Base-by-base conservation (phyloP, 768 basidiomycete species). In the Gyrodon lividus region DNA sequence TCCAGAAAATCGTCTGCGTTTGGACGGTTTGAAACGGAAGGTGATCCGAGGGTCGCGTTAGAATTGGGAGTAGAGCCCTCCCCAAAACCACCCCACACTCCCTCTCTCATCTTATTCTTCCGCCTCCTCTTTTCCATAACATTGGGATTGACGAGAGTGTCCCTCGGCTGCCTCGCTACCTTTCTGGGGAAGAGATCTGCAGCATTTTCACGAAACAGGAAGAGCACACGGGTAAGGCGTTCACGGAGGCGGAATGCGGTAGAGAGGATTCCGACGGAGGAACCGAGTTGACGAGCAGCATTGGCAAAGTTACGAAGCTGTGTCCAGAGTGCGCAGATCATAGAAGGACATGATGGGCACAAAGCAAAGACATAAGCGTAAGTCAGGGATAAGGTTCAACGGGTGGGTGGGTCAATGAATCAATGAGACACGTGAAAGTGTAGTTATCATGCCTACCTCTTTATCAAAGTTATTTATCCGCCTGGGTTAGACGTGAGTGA, bases 291-390 rank as follows among this genome's bases (percentile, higher is more conserved):
- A 33, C 87, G 81, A 19, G 86, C 80, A 12, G 87, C 86, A 58
- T 88, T 87, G 33, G 84, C 81, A 63, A 89, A 89, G 64, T 85
- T 87, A 41, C 86, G 79, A 14, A 90, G 76, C 84, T 89, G 61
- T n/a, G 23, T 26, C 4, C 22, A 42, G 12, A 31, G 46, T n/a
- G 35, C n/a, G 14, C 24, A 19, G 31, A 28, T 49, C 31, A 6
- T 26, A 8, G n/a, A 20, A 37, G 41, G 34, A 24, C n/a, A 17
- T n/a, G 31, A 33, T 39, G 20, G 34, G 33, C 37, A 34, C 22
- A 50, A 38, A 33, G 37, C 26, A 41, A 22, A 44, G 4, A 16
- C 4, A n/a, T n/a, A n/a, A 46, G 43, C 31, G 38, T 22, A 48
- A 45, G 40, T 35, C 34, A 49, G 24, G 16, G 28, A 50, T 26